Base-by-base conservation (phyloP, 345 rosid genomes). In the Microthlaspi erraticum region DNA sequence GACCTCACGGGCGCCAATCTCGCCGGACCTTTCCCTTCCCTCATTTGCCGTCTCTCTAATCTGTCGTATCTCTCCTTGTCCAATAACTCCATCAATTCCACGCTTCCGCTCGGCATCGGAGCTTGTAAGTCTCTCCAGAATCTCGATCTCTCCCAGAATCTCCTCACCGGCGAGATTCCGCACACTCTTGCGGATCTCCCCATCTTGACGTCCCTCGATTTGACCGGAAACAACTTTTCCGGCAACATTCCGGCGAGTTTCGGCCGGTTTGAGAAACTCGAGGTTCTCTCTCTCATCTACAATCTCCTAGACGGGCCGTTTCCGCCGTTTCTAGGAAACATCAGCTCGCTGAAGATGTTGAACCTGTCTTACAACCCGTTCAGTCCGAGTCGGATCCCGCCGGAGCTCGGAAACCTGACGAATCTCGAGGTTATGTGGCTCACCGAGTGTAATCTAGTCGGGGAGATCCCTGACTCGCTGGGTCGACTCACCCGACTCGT, bases 311-410 rank as follows among this genome's bases (percentile, higher is more conserved):
- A 90, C 33, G 97, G 98, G 6, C 19, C 78, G 5, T 63, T 95
- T 10, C 98, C 98, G 17, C 81, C 84, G 8, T 80, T 79, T 59
- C 54, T 95, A 1, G 98, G 92, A 5, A 88, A 92, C 71, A 73
- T 95, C 37, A 81, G 73, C 20, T 74, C 87, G 9, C 72, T 95
- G 6, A 92, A 63, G 73, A 87, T 81, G 99, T 70, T 95, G 16
- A 95, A 95, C 41, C 64, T 95, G 29, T 90, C 97, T 1, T 95
- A 92, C 48, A 95, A 95, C 74, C 94, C 98, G 61, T 92, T 95
- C 70, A 36, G 75, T 0, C 88, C 89, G 5, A 83, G 94, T 62
- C 87, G 80, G 75, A 81, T 95, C 64, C 99, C 99, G 53, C 81
- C 85, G 76, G 97, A 90, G 85, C 57, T 95, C 17, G 99, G 98